These are phyloP conservation scores for Russula brevipes DNA, from an alignment of 768 basidiomycete species.

Conservation along the genomic window DNA sequence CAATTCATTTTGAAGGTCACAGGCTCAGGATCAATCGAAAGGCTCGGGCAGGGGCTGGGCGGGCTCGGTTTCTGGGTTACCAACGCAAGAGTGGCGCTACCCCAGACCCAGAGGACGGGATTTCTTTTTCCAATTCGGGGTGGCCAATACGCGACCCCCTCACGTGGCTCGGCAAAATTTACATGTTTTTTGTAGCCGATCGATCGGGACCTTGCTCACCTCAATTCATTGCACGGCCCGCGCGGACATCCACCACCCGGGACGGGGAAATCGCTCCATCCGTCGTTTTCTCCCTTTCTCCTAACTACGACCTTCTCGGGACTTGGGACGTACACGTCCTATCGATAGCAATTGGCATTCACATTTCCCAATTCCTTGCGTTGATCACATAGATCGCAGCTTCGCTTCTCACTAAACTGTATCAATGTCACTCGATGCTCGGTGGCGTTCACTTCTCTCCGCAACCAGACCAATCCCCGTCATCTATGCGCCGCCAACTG, in stretches of 20 bases:
- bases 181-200: too few species aligned
- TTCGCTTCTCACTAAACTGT: constrained; percentile 6
- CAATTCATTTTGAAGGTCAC: too few species aligned
- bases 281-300: not conserved
- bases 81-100: too few species aligned
- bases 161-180: too few species aligned
- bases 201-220: not conserved
- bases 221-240: too few species aligned
- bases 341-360: not conserved
- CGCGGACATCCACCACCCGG: too few species aligned
- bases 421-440: not conserved
- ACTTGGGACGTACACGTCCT: not conserved
- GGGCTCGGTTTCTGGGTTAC: too few species aligned
- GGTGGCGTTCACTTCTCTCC: not conserved
- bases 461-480: not conserved
- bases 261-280: not conserved
- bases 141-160: too few species aligned
- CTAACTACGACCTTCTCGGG: not conserved
- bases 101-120: too few species aligned
- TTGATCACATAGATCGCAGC: not conserved
- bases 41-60: too few species aligned
- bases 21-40: too few species aligned
- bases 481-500: not conserved
- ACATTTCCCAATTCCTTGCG: constrained; percentile 1
- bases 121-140: too few species aligned